Evolutionary conservation across 164 flowering plant species (phyloP), one percentile per base, ranked within the genome.

Genomic region (Chimonanthus praecox): DNA sequence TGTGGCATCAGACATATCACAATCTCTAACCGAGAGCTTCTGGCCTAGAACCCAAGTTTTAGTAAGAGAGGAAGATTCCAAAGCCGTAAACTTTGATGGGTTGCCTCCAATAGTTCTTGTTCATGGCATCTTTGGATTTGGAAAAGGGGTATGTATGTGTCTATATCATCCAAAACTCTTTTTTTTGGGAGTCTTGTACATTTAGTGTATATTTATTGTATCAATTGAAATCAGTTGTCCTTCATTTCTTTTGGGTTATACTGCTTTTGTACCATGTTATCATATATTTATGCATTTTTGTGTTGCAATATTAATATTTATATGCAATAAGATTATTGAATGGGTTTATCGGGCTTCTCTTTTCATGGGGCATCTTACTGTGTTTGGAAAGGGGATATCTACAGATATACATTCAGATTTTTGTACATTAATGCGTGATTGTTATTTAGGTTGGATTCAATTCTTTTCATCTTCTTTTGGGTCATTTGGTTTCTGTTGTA

Each of bases 41-140:
- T 90, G 80, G 84, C 89, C 49, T 81, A 65, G 45, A 73, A 18
- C 21, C 51, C 13, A 49, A 15, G 4, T 45, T 47, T 44, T 65
- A 58, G 74, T 79, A 33, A 80, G 47, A 65, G 68, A 65, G 47
- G 45, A 33, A 45, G 68, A 10, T 43, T 65, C 5, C 68, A 45
- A 65, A 13, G 68, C 16, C 16, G 9, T 65, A 13, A 65, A 45
- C 10, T 6, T 16, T 66, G 83, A 78, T 67, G 85, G 73, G 61
- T 72, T 92, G 74, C 93, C 99, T 78, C 98, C 99, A 16, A 93
- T 95, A 80, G 98, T 95, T 3, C 79, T 95, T 69, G 90, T 93
- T 70, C 98, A 95, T 88, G 98, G 99, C 33, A 92, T 93, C 61
- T 95, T 95, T 77, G 99, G 99, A 54, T 95, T 95, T 81, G 99